These are phyloP conservation scores for Penicillium lividum DNA, from an alignment of 495 filamentous ascomycete genomes.

Conservation along the genomic window DNA sequence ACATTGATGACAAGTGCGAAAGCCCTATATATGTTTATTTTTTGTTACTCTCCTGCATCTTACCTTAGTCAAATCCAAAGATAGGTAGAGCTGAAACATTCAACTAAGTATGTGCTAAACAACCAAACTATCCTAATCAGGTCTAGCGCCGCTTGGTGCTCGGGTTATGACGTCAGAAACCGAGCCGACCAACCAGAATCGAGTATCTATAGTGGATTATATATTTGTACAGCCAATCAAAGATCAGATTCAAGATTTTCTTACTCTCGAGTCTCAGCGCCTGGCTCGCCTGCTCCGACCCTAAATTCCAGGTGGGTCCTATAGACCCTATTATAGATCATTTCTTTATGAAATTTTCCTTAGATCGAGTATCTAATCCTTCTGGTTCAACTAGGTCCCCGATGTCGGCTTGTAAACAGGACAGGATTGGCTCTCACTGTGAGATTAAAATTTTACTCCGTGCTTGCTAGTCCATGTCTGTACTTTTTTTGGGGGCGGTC, in stretches of 20 bases:
- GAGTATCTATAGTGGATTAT: not conserved
- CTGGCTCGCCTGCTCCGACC: not conserved
- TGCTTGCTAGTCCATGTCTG: not conserved
- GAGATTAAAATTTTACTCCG: not conserved
- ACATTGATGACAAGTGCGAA: not conserved
- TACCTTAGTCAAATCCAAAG: constrained; percentile 11
- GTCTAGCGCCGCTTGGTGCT: constrained; percentile 13
- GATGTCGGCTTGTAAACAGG: not conserved
- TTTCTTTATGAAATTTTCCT: not conserved
- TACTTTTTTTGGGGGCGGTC: too few species aligned
- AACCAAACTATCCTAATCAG: constrained; percentile 16
- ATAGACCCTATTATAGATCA: not conserved
- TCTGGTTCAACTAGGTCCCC: not conserved
- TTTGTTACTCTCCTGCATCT: not conserved
- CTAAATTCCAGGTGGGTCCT: not conserved
- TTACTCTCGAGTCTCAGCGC: not conserved
- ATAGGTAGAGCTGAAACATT: constrained; percentile 23
- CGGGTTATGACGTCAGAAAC: constrained; percentile 27
- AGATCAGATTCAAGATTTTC: not conserved
- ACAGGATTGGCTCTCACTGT: not conserved
- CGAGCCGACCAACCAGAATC: constrained; percentile 26
- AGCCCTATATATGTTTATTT: not conserved
- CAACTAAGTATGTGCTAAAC: constrained; percentile 13
- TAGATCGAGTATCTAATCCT: too few species aligned
- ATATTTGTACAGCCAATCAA: not conserved